Percentiles rank a stretch among this genome's conserved stretches.
Conservation (phyloP, 2,329 filamentous ascomycete species). For the Fusarium multiceps region DNA sequence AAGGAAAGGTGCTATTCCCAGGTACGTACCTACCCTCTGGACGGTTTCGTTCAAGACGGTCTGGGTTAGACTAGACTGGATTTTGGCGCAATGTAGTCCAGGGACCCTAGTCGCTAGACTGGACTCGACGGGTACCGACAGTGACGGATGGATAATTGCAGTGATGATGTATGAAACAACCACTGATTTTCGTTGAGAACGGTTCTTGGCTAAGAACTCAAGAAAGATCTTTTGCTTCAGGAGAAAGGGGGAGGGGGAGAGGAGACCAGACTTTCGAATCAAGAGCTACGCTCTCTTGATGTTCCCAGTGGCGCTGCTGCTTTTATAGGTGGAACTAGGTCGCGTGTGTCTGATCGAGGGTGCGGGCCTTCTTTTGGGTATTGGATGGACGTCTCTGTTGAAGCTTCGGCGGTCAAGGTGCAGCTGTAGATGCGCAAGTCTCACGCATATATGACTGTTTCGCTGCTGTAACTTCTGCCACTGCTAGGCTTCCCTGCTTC, state of each 20-base stretch:
- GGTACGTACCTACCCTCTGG: constrained; percentile 14
- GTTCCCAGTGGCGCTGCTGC: neutral
- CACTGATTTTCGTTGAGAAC: neutral
- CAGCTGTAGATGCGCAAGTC: constrained; percentile 3
- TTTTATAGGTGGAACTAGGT: constrained; percentile 2
- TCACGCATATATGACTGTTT: constrained; percentile 17
- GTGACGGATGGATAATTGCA: neutral
- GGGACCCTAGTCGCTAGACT: constrained; percentile 18
- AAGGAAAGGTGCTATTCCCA: constrained; percentile 25
- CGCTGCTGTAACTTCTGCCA: neutral
- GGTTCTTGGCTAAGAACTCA: neutral
- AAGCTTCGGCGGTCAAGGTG: constrained; percentile 6
- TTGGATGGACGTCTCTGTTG: constrained; percentile 2
- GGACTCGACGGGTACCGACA: neutral
- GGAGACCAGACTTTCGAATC: neutral
- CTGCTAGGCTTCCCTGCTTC: neutral
- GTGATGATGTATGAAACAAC: neutral
- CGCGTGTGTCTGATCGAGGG: constrained; percentile 3
- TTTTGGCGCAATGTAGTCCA: constrained; percentile 28
- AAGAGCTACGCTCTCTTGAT: neutral
- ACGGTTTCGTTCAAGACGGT: constrained; percentile 36
- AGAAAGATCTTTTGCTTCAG: neutral
- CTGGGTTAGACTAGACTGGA: constrained; percentile 17
- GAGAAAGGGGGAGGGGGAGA: neutral
- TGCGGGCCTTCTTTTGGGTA: neutral